Evolutionary conservation across 495 filamentous ascomycete genomes (phyloP).

Genomic region (Chlorociboria aeruginascens): DNA sequence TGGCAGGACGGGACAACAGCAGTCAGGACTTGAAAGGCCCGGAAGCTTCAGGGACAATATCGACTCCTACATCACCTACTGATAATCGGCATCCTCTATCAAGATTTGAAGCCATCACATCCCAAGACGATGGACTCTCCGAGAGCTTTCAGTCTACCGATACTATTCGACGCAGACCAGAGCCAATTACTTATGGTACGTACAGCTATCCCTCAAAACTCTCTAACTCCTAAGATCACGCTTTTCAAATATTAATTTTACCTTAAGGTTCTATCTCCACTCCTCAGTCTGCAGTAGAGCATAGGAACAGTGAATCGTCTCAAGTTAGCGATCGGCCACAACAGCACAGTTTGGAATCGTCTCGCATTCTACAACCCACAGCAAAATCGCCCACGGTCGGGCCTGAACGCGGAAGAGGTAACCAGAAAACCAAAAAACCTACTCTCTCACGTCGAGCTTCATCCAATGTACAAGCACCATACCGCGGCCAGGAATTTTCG

Average conservation of each 20-base stretch:
- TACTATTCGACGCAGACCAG: conserved; percentile 34
- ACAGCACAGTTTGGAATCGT: conserved; percentile 15
- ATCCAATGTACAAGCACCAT: conserved; percentile 58
- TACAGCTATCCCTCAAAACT: neutral
- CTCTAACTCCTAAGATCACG: neutral
- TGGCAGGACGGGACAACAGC: conserved; percentile 3
- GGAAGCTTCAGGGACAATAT: conserved; percentile 8
- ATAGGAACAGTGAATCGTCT: conserved; percentile 15
- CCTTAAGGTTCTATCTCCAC: conserved; percentile 22
- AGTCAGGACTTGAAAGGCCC: conserved; percentile 3
- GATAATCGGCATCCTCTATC: conserved; percentile 18
- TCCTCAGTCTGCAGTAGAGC: neutral
- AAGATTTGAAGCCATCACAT: conserved; percentile 20
- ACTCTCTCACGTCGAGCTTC: conserved; percentile 58
- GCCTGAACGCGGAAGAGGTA: conserved; percentile 39
- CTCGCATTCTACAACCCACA: conserved; percentile 6
- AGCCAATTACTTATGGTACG: conserved; percentile 23
- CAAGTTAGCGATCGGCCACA: conserved; percentile 9
- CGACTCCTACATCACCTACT: conserved; percentile 19
- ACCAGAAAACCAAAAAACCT: conserved; percentile 55
- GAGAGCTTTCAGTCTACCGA: conserved; percentile 35
- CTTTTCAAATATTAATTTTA: conserved; percentile 1
- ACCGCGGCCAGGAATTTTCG: conserved; percentile 81
- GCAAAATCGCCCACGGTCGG: conserved; percentile 41
- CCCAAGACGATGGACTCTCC: conserved; percentile 12